phyloP scores from a whole-genome alignment of 2,329 filamentous ascomycete genomes.

The Biscogniauxia mediterranea region DNA sequence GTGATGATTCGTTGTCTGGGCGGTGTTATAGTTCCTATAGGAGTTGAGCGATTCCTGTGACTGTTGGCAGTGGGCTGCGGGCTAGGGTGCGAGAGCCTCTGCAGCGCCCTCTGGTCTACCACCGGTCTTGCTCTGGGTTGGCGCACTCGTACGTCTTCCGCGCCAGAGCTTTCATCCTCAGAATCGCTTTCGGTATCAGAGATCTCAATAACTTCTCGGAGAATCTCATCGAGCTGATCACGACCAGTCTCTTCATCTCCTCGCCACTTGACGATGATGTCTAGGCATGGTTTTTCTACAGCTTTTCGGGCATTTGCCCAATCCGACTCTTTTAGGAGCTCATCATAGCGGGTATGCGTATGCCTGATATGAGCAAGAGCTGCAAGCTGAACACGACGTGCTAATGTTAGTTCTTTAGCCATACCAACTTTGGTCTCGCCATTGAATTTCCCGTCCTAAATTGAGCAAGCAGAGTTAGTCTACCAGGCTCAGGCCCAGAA shows the following conservation, averaged over 20 bases:
- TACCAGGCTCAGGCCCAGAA: background rate
- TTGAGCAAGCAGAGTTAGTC: conserved; percentile 14
- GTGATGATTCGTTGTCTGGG: conserved; percentile 23
- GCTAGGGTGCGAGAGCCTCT: conserved; percentile 1
- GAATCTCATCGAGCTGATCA: conserved; percentile 65
- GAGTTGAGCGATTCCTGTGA: conserved; percentile 10
- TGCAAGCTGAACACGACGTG: conserved; percentile 62
- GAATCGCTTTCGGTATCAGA: conserved; percentile 54
- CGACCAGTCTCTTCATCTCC: conserved; percentile 68
- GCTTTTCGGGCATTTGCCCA: conserved; percentile 61
- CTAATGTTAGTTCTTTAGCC: conserved; percentile 53
- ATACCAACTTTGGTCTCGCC: conserved; percentile 58
- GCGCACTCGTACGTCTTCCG: conserved; percentile 18
- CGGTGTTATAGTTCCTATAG: conserved; percentile 17
- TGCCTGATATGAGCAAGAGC: conserved; percentile 66
- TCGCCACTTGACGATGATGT: conserved; percentile 69
- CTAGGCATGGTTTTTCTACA: conserved; percentile 60
- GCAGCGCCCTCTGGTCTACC: conserved; percentile 9
- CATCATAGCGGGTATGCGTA: conserved; percentile 64
- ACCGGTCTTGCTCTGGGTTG: conserved; percentile 9
- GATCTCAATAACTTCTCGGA: conserved; percentile 65
- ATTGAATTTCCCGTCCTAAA: conserved; percentile 49
- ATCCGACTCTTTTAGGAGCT: conserved; percentile 55
- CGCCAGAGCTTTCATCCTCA: conserved; percentile 31
- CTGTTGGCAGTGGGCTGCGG: conserved; percentile 5